Evolutionary conservation across 345 rosid species (phyloP).

Genomic region (Adansonia digitata): DNA sequence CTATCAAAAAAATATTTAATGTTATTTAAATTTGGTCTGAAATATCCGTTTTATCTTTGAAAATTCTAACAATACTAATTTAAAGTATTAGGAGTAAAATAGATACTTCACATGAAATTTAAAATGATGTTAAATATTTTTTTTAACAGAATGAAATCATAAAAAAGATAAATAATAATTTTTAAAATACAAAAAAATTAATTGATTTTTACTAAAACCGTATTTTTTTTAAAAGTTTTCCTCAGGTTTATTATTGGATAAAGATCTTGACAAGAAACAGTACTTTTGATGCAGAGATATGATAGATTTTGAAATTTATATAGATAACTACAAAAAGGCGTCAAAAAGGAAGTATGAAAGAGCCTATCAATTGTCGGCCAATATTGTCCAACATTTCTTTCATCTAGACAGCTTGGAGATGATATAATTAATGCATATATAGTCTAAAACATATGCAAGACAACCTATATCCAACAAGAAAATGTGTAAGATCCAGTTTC

Average conservation of each 20-base stretch:
- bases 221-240: too few species aligned
- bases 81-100: too few species aligned
- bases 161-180: too few species aligned
- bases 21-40: too few species aligned
- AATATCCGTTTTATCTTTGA: too few species aligned
- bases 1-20: too few species aligned
- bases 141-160: too few species aligned
- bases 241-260: not conserved
- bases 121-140: too few species aligned
- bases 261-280: not conserved
- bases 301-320: not conserved
- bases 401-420: not conserved
- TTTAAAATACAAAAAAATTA: too few species aligned
- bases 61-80: too few species aligned
- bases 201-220: too few species aligned
- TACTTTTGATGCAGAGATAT: not conserved
- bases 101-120: too few species aligned
- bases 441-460: not conserved
- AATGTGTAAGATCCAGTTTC: not conserved
- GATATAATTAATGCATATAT: not conserved
- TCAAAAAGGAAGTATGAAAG: slow-evolving; percentile 30
- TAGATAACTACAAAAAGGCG: slow-evolving; percentile 15
- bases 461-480: not conserved
- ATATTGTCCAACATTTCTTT: slow-evolving; percentile 12
- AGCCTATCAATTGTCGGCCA: slow-evolving; percentile 30